A percentile compares a stretch with the other conserved stretches of the same genome.
phyloP scores from a whole-genome alignment of 257 asterid species.

The Gynochthodes officinalis region DNA sequence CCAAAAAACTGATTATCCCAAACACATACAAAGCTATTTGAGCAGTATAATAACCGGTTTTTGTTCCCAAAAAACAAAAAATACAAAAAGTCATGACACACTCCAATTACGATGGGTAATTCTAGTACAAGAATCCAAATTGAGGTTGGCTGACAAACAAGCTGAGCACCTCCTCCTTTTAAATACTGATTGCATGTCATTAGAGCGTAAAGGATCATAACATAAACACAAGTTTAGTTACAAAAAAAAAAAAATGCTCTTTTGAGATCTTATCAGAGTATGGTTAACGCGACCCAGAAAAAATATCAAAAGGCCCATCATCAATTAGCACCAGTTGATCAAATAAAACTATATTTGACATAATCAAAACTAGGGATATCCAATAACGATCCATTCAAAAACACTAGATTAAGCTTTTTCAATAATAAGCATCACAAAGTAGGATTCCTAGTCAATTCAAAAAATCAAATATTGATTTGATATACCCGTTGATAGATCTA shows the following conservation, averaged over 20 bases:
- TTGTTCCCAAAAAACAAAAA: too few relatives aligned
- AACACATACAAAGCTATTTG: too few relatives aligned
- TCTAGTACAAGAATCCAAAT: background rate
- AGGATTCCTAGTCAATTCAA: background rate
- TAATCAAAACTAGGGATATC: too few relatives aligned
- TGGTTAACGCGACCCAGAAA: too few relatives aligned
- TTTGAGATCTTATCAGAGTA: background rate
- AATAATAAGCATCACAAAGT: background rate
- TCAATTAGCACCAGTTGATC: background rate
- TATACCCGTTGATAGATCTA: constrained; percentile 56
- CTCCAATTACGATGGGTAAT: background rate
- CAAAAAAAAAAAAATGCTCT: background rate
- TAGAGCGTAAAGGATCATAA: background rate
- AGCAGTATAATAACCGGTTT: too few relatives aligned
- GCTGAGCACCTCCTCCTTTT: background rate
- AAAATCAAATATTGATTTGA: too few relatives aligned
- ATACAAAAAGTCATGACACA: background rate
- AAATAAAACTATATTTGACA: background rate
- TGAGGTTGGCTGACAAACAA: too few relatives aligned
- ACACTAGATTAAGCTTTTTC: background rate
- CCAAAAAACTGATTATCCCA: too few relatives aligned
- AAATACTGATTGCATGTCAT: background rate
- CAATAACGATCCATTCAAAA: too few relatives aligned
- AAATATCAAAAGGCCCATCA: background rate
- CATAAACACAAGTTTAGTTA: background rate